Conservation (phyloP, 2,329 filamentous ascomycete species). For the Cadophora sp. region DNA sequence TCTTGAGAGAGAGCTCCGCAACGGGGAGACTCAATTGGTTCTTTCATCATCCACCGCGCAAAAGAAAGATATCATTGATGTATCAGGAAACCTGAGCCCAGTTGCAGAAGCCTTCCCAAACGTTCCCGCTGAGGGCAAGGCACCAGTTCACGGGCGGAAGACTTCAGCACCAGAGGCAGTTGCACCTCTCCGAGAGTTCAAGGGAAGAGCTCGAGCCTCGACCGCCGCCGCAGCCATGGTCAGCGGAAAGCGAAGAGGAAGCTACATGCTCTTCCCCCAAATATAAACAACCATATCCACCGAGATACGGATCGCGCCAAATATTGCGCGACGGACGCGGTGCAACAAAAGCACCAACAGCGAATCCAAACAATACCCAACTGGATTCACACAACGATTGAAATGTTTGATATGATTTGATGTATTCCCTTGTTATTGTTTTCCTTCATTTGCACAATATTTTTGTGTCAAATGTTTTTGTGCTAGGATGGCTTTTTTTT, state of each 20-base stretch:
- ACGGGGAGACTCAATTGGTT: slow-evolving; percentile 26
- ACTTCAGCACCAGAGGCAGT: slow-evolving; percentile 39
- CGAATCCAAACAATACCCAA: not conserved
- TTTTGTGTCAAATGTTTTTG: slow-evolving; percentile 1
- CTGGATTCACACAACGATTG: slow-evolving; percentile 6
- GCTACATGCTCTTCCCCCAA: slow-evolving; percentile 44
- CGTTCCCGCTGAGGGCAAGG: slow-evolving; percentile 14
- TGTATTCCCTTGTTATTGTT: slow-evolving; percentile 28
- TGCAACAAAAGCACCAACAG: not conserved
- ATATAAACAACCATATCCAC: slow-evolving; percentile 15
- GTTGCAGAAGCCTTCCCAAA: slow-evolving; percentile 37
- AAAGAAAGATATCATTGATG: slow-evolving; percentile 15
- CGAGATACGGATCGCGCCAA: not conserved
- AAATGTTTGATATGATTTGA: slow-evolving; percentile 32
- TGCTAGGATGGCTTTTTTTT: slow-evolving; percentile 1
- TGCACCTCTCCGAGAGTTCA: slow-evolving; percentile 33
- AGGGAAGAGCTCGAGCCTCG: slow-evolving; percentile 36
- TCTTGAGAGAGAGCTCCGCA: slow-evolving; percentile 31
- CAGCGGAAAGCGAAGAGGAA: slow-evolving; percentile 37
- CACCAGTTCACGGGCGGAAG: slow-evolving; percentile 40
- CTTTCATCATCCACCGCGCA: slow-evolving; percentile 12
- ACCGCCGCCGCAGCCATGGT: slow-evolving; percentile 28
- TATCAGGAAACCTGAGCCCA: slow-evolving; percentile 37
- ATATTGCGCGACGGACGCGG: slow-evolving; percentile 3
- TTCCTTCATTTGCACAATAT: not conserved